Conservation (phyloP, 352 stramenopile genomes). For the Lagenidium sp. region DNA sequence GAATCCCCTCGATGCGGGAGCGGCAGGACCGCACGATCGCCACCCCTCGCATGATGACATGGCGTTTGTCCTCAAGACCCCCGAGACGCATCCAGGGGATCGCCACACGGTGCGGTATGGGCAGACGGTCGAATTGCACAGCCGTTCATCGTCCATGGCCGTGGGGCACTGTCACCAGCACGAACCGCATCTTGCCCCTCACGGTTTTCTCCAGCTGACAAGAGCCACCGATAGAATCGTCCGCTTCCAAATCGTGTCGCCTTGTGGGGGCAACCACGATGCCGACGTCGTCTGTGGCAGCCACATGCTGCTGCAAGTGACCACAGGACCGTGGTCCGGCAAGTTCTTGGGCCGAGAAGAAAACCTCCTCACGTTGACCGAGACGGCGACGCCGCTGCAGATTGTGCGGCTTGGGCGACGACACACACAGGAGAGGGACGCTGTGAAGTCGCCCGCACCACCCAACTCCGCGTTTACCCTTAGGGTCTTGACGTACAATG, state of each 20-base stretch:
- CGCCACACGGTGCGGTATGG: slow-evolving; percentile 33
- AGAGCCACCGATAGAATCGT: slow-evolving; percentile 18
- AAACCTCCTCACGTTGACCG: slow-evolving; percentile 20
- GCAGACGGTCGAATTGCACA: slow-evolving; percentile 46
- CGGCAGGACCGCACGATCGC: neutral
- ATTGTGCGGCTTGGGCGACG: neutral
- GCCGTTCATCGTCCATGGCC: slow-evolving; percentile 27
- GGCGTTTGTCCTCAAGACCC: slow-evolving; percentile 48
- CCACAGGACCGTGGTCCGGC: slow-evolving; percentile 33
- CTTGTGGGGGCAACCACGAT: slow-evolving; percentile 30
- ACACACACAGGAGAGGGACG: slow-evolving; percentile 14
- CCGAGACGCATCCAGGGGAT: slow-evolving; percentile 38
- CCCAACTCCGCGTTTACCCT: slow-evolving; percentile 22
- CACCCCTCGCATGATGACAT: slow-evolving; percentile 7
- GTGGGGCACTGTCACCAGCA: slow-evolving; percentile 35
- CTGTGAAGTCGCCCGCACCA: slow-evolving; percentile 1
- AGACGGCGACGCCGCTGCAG: neutral
- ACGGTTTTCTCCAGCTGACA: slow-evolving; percentile 38
- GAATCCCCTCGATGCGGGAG: no score
- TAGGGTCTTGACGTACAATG: slow-evolving; percentile 63
- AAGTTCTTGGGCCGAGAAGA: slow-evolving; percentile 39
- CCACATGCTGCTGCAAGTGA: slow-evolving; percentile 43
- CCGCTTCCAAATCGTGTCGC: slow-evolving; percentile 45
- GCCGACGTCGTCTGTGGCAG: slow-evolving; percentile 36
- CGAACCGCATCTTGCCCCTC: slow-evolving; percentile 37